Evolutionary conservation across 306 rosid species (phyloP).

Genomic region (Vigna radiata): DNA sequence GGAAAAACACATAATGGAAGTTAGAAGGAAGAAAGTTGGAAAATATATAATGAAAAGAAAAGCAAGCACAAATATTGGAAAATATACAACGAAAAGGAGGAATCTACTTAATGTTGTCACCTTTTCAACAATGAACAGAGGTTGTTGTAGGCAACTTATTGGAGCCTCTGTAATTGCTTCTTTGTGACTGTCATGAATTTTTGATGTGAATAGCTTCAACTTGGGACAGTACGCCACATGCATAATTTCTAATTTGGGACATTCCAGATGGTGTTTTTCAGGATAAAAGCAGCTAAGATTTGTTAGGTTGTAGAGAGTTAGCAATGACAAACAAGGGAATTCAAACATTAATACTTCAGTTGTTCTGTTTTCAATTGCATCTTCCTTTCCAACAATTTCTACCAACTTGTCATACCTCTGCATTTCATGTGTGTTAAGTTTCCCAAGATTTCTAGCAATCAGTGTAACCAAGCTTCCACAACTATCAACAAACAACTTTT

Average conservation of each 20-base stretch:
- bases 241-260: neutral
- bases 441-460: neutral
- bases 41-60: neutral
- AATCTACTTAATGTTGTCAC: no score
- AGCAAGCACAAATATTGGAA: no score
- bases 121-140: no score
- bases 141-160: neutral
- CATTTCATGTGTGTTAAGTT: neutral
- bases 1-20: no score
- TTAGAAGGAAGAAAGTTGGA: neutral
- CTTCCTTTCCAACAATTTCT: conserved; percentile 28
- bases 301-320: neutral
- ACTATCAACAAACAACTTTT: neutral
- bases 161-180: neutral
- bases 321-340: neutral
- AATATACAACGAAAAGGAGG: neutral
- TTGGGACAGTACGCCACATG: neutral
- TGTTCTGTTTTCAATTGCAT: neutral
- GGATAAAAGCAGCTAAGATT: neutral
- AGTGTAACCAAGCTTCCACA: neutral
- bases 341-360: neutral
- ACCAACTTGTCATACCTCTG: neutral
- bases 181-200: neutral
- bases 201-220: conserved; percentile 13
- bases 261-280: neutral